A percentile compares a stretch with the other conserved stretches of the same genome.
phyloP scores from a whole-genome alignment of 2,329 filamentous ascomycete species.

The Pezicula rhizophila region DNA sequence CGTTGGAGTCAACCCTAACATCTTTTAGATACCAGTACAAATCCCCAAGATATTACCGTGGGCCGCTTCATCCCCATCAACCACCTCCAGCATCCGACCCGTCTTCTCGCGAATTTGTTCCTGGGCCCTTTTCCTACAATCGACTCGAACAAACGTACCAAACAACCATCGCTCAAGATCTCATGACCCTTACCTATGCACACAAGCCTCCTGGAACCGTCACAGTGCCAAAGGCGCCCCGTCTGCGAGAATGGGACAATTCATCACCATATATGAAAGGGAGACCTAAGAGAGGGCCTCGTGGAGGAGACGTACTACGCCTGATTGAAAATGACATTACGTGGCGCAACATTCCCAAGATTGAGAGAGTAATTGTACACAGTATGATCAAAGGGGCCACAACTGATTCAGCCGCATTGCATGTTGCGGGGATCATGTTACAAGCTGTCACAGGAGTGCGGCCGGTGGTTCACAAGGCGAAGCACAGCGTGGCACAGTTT shows the following conservation, averaged over 20 bases:
- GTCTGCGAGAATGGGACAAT: conserved; percentile 80
- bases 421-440: conserved; percentile 76
- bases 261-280: conserved; percentile 94
- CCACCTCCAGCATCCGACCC: conserved; percentile 83
- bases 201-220: conserved; percentile 75
- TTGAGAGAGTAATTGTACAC: conserved; percentile 77
- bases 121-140: conserved; percentile 84
- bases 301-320: conserved; percentile 68
- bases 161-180: conserved; percentile 76
- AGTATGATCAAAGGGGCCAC: conserved; percentile 62
- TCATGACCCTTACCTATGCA: conserved; percentile 82
- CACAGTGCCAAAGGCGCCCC: conserved; percentile 50
- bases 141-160: conserved; percentile 88
- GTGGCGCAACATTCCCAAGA: conserved; percentile 79
- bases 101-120: conserved; percentile 78
- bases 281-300: conserved; percentile 74
- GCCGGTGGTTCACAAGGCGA: conserved; percentile 63
- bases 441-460: conserved; percentile 80
- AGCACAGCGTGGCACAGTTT: conserved; percentile 68
- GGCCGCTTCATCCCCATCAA: conserved; percentile 87
- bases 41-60: conserved; percentile 89
- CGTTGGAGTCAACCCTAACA: conserved; percentile 6
- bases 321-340: conserved; percentile 68
- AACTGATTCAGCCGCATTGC: conserved; percentile 67
- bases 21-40: conserved; percentile 80